Base-by-base conservation (phyloP, 768 basidiomycete genomes). In the Pilatotrama ljubarskyi region DNA sequence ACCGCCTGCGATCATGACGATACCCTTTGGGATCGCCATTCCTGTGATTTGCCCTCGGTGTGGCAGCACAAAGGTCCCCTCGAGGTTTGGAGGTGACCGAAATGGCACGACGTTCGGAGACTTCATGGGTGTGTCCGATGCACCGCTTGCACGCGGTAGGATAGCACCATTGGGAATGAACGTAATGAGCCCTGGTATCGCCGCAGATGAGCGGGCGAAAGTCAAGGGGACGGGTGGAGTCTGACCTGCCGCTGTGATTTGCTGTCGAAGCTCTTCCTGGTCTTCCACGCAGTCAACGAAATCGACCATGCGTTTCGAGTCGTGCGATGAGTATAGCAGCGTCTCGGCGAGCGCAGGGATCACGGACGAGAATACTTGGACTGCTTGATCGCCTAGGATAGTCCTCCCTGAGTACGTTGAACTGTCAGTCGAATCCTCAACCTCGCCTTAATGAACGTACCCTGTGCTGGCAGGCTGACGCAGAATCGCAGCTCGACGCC, bases 1-100 rank as follows among this genome's bases (percentile, higher is more conserved):
- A 2, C 64, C 64, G 3, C 64, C 64, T 14, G 61, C 61, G n/a
- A 65, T 55, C 58, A 65, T 59, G n/a, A 61, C 62, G n/a, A 65
- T 52, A 3, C 64, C 64, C 40, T 42, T 35, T 0, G 64, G 55
- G 9, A 66, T 55, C 7, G 46, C 58, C 65, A 66, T 66, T 4
- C 65, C 65, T 11, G 50, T 22, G 17, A 63, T 42, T 5, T n/a
- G 32, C 8, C 65, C 65, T 24, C 62, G 24, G n/a, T 63, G 58
- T 2, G 58, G 64, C 8, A 65, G 51, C 14, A 36, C 17, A 37
- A 61, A 64, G 7, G 49, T 55, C 15, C 55, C 18, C 44, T 61
- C 54, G 13, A 61, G 36, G 29, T 57, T 43, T 1, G 51, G 59
- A 3, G 63, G 59, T 2, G 63, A 61, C 22, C 40, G 49, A 26